phyloP scores from a whole-genome alignment of 345 rosid species.

The Hibiscus syriacus region DNA sequence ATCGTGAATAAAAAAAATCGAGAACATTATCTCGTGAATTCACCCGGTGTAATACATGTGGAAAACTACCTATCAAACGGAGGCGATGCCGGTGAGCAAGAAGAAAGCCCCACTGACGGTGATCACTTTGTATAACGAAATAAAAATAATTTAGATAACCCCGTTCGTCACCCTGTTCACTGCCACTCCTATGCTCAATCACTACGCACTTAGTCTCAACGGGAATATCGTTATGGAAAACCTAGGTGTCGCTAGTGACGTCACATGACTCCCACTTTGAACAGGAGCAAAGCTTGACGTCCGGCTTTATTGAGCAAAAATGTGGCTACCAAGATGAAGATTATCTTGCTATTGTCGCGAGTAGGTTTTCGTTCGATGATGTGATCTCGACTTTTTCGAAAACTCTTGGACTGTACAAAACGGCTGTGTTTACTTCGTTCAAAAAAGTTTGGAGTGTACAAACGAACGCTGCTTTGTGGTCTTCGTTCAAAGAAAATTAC shows the following conservation, averaged over 20 bases:
- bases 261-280: conserved; percentile 60
- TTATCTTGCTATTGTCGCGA: conserved; percentile 63
- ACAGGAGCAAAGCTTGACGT: conserved; percentile 63
- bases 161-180: conserved; percentile 53
- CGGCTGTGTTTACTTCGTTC: conserved; percentile 81
- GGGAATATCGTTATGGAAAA: conserved; percentile 67
- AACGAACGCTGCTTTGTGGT: too few species aligned
- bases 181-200: conserved; percentile 56
- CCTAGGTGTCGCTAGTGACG: conserved; percentile 39
- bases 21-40: too few species aligned
- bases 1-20: too few species aligned
- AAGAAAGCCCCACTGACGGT: conserved; percentile 77
- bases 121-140: conserved; percentile 41
- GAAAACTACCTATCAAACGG: conserved; percentile 52
- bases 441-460: too few species aligned
- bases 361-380: conserved; percentile 33
- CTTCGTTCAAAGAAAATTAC: too few species aligned
- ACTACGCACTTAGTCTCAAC: conserved; percentile 70
- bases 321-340: conserved; percentile 64
- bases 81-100: conserved; percentile 42
- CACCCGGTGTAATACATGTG: conserved; percentile 17
- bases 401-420: conserved; percentile 72
- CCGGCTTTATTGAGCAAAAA: conserved; percentile 65
- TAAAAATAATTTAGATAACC: conserved; percentile 47
- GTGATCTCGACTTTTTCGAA: conserved; percentile 67